A percentile compares a stretch with the other conserved stretches of the same genome.
Conservation (phyloP, 179 eudicot species). For the Beta corolliflora region DNA sequence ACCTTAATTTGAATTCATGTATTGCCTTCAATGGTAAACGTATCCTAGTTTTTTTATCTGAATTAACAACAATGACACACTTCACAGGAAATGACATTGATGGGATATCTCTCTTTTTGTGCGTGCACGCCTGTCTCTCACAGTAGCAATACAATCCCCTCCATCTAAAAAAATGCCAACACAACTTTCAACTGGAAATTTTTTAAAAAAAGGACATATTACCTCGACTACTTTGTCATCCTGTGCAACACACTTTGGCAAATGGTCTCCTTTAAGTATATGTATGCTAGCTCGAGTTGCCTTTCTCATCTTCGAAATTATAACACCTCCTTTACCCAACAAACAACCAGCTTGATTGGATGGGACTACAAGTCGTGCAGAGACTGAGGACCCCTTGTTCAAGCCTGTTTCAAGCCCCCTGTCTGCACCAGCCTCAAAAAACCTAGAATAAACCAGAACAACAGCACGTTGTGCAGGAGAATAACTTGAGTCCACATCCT, state of each 20-base stretch:
- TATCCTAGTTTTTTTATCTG: background rate
- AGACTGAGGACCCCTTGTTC: constrained; percentile 39
- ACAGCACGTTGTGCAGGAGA: constrained; percentile 84
- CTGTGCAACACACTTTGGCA: constrained; percentile 64
- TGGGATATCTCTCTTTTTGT: too few species aligned
- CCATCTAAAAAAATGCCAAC: background rate
- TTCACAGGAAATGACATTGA: too few species aligned
- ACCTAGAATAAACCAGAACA: constrained; percentile 60
- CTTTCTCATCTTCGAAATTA: constrained; percentile 77
- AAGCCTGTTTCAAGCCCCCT: constrained; percentile 51
- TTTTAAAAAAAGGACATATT: constrained; percentile 9
- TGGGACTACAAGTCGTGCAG: constrained; percentile 60
- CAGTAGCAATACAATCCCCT: background rate
- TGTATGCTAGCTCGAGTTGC: constrained; percentile 59
- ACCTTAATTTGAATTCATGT: background rate
- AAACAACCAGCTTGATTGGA: constrained; percentile 71
- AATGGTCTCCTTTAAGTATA: constrained; percentile 51
- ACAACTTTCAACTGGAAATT: background rate
- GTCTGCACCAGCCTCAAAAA: constrained; percentile 49
- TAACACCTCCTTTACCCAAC: constrained; percentile 76
- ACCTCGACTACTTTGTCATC: constrained; percentile 80
- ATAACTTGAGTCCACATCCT: constrained; percentile 56
- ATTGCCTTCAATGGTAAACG: too few species aligned
- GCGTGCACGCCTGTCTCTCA: background rate
- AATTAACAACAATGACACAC: too few species aligned